phyloP scores from a whole-genome alignment of 73 alveolate genomes.

The Symbiodinium natans region DNA sequence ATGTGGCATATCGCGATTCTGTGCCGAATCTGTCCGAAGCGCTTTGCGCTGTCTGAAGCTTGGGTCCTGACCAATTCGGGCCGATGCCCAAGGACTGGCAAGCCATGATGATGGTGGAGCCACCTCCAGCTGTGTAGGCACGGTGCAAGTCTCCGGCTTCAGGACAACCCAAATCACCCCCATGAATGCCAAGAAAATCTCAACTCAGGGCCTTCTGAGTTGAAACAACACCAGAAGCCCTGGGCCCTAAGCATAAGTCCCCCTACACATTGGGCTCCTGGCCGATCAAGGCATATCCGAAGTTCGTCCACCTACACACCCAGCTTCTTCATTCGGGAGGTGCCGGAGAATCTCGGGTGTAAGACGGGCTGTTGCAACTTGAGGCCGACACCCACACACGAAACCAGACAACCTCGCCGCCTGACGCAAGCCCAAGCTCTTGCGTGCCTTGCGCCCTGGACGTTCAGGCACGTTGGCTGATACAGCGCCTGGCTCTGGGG shows the following conservation, averaged over 20 bases:
- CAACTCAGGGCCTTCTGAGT: background rate
- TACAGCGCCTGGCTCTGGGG: conserved; percentile 70
- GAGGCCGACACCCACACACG: no score
- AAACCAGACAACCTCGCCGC: no score
- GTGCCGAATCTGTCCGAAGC: no score
- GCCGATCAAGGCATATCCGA: conserved; percentile 72
- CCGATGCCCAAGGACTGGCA: conserved; percentile 71
- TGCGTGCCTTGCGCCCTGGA: conserved; percentile 52
- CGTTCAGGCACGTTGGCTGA: conserved; percentile 88
- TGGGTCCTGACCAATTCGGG: conserved; percentile 29
- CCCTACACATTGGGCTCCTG: background rate
- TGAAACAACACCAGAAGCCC: background rate
- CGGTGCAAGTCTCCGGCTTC: no score
- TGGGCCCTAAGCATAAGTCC: background rate
- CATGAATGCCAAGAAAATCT: background rate
- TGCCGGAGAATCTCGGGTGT: no score
- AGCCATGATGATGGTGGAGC: conserved; percentile 81
- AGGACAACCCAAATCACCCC: background rate
- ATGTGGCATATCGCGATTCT: no score
- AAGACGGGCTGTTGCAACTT: background rate
- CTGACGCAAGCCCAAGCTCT: background rate
- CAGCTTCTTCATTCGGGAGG: no score
- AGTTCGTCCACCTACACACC: conserved; percentile 86
- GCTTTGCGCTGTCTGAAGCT: no score
- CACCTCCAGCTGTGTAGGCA: conserved; percentile 39